Percentiles rank a stretch among this genome's conserved stretches.
Evolutionary conservation across 2,329 filamentous ascomycete genomes (phyloP).

Genomic region (Chalaropsis ovoidea): DNA sequence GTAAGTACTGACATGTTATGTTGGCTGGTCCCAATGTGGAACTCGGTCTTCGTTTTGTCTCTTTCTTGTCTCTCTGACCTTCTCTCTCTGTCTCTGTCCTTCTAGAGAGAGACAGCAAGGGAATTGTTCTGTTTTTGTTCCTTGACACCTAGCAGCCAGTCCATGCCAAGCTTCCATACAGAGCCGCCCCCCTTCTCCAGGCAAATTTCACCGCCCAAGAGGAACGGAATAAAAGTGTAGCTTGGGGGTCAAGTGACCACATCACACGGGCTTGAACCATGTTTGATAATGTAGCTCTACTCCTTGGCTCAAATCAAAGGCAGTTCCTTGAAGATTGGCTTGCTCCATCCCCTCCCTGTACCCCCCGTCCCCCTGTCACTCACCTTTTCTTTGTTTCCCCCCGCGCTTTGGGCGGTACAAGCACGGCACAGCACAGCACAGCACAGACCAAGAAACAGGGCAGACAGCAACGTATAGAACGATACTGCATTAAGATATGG

Average conservation of each 20-base stretch:
- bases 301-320: not conserved
- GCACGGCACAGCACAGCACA: too few relatives aligned
- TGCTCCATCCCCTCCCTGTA: not conserved
- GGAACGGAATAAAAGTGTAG: not conserved
- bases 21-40: not conserved
- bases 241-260: constrained; percentile 20
- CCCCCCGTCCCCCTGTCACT: not conserved
- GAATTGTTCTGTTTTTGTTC: not conserved
- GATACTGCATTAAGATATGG: constrained; percentile 1
- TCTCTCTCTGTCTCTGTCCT: not conserved
- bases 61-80: constrained; percentile 12
- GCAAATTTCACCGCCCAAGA: constrained; percentile 11
- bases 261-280: constrained; percentile 21
- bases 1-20: constrained; percentile 12
- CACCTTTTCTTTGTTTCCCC: not conserved
- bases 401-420: not conserved
- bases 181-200: not conserved
- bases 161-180: constrained; percentile 12
- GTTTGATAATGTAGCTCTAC: not conserved
- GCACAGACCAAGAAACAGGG: constrained; percentile 1
- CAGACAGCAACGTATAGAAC: not conserved
- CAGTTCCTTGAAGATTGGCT: not conserved
- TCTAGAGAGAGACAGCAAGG: not conserved
- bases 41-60: not conserved
- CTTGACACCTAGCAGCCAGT: not conserved